Evolutionary conservation across 2,329 filamentous ascomycete species (phyloP), one percentile per base, ranked within the genome.

Genomic region (Trichoderma gracile): DNA sequence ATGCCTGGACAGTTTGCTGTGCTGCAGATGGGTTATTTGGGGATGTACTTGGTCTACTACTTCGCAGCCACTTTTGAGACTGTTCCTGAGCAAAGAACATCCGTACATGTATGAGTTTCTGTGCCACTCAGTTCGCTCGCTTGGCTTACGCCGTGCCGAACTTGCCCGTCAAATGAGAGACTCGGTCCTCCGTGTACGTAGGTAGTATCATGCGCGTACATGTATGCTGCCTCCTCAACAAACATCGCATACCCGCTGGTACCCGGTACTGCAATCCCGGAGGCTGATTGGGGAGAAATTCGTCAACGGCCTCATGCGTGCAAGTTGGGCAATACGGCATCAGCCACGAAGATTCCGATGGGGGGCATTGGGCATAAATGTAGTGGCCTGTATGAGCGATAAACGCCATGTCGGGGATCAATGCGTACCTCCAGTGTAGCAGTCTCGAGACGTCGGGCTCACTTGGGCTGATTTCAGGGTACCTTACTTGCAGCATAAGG

Each of bases 231-330:
- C 27, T 49, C 15, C 38, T 40, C 25, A 58, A 58, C 38, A 40
- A 58, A 58, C 38, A 40, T 58, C 56, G 27, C 56, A 58, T 40
- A 38, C 10, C 56, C 45, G 56, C 56, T 40, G 17, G 45, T 38
- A 33, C 56, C 56, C 45, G 46, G 23, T 33, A 27, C 19, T n/a
- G 23, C 45, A 46, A 42, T 14, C n/a, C 30, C 30, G 3, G 9
- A 30, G 12, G 10, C 33, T 38, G 33, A 14, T 38, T 38, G 33
- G 33, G 33, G 33, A 38, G 33, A 38, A 38, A 38, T 38, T 9
- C 33, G 43, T 3, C 38, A 21, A 40, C 30, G 33, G 43, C 45
- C 45, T 15, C 23, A 42, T 42, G 27, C 45, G 30, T 17, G 46
- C 12, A 21, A 15, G 30, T 14, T 21, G 17, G 57, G 57, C 17